These are phyloP conservation scores for Cicer chorassanicum DNA, from an alignment of 306 rosid species.

Conservation along the genomic window DNA sequence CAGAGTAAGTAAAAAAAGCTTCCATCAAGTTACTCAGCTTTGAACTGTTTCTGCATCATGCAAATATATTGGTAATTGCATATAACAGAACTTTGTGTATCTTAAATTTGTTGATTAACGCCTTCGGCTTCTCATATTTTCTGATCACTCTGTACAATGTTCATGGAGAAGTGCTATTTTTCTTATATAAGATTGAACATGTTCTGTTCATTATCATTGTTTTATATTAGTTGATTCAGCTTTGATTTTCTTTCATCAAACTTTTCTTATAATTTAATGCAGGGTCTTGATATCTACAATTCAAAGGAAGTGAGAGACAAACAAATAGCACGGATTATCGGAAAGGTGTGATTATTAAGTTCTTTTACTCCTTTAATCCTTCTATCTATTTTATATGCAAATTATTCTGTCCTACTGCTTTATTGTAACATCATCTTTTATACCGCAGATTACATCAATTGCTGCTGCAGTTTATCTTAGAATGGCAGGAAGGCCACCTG, in stretches of 20 bases:
- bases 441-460: constrained; percentile 77
- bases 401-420: constrained; percentile 20
- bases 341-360: constrained; percentile 62
- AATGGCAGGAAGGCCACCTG: constrained; percentile 85
- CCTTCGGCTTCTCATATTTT: too few relatives aligned
- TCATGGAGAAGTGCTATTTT: neutral
- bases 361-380: constrained; percentile 28
- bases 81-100: neutral
- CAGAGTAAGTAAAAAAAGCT: constrained; percentile 54
- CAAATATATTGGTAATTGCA: neutral
- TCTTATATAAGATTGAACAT: constrained; percentile 8
- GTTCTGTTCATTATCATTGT: too few relatives aligned
- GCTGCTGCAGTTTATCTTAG: constrained; percentile 87
- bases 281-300: constrained; percentile 84
- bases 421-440: constrained; percentile 10
- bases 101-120: neutral
- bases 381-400: constrained; percentile 15
- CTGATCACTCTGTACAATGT: neutral
- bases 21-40: constrained; percentile 22
- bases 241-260: neutral
- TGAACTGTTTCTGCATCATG: constrained; percentile 1
- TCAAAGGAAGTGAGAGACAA: constrained; percentile 89
- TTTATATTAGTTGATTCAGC: constrained; percentile 7
- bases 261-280: constrained; percentile 1
- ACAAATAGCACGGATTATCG: constrained; percentile 80